phyloP scores from a whole-genome alignment of 2,329 filamentous ascomycete species.

The Neurospora crassa region DNA sequence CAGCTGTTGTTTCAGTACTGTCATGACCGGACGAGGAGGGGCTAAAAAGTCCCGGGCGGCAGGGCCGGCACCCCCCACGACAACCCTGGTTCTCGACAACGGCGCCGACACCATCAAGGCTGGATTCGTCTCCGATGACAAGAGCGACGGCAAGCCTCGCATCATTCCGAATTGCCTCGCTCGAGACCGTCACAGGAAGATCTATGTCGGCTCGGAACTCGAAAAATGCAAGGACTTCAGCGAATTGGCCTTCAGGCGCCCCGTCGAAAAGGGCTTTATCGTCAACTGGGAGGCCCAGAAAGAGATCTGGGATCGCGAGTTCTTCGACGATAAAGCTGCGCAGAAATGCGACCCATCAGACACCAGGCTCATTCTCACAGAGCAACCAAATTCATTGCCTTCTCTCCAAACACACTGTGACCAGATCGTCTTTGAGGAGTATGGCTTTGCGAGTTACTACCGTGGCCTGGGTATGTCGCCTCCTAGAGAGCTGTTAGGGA shows the following conservation, averaged over 20 bases:
- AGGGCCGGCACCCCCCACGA: slow-evolving; percentile 43
- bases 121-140: slow-evolving; percentile 52
- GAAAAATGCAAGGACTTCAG: slow-evolving; percentile 78
- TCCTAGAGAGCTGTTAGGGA: background rate
- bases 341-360: slow-evolving; percentile 65
- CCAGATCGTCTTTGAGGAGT: slow-evolving; percentile 96
- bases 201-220: slow-evolving; percentile 73
- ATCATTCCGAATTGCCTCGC: slow-evolving; percentile 84
- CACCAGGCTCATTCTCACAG: slow-evolving; percentile 75
- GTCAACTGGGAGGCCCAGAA: slow-evolving; percentile 96
- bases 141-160: slow-evolving; percentile 42
- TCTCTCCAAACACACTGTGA: slow-evolving; percentile 83
- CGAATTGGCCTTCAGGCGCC: slow-evolving; percentile 76
- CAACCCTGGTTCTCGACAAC: slow-evolving; percentile 85
- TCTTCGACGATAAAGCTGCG: slow-evolving; percentile 62
- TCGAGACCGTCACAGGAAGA: slow-evolving; percentile 66
- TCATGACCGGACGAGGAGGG: slow-evolving; percentile 13
- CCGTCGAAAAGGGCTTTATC: slow-evolving; percentile 88
- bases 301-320: slow-evolving; percentile 88
- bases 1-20: background rate
- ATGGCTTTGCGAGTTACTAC: slow-evolving; percentile 80
- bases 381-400: slow-evolving; percentile 75
- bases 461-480: slow-evolving; percentile 53
- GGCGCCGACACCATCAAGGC: slow-evolving; percentile 88
- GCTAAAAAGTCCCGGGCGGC: slow-evolving; percentile 40